Conservation (phyloP, 345 rosid species). For the Murraya paniculata region DNA sequence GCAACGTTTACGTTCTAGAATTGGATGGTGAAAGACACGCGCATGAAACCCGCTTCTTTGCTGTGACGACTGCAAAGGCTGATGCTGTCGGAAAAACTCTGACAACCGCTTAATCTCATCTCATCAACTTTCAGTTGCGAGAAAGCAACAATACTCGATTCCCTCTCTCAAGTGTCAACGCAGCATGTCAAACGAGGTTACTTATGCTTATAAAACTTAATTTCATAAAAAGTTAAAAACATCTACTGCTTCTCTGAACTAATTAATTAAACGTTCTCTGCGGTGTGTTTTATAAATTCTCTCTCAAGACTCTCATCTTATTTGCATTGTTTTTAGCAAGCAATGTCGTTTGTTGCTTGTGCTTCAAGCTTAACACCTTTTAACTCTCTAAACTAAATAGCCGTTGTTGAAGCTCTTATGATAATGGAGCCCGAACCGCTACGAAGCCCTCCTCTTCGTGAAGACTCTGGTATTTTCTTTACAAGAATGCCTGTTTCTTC, state of each 20-base stretch:
- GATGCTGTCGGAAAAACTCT: constrained; percentile 23
- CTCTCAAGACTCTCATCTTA: background rate
- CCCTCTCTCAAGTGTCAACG: background rate
- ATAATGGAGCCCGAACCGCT: constrained; percentile 19
- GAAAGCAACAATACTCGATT: background rate
- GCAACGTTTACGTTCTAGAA: background rate
- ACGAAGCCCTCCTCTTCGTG: background rate
- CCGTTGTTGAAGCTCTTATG: background rate
- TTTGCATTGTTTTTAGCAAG: no score
- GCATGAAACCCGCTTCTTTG: background rate
- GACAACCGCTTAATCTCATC: constrained; percentile 28
- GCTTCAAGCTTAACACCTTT: background rate
- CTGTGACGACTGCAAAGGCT: constrained; percentile 17
- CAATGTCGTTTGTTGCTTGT: background rate
- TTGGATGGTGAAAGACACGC: constrained; percentile 9
- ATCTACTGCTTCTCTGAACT: background rate
- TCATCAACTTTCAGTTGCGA: constrained; percentile 10
- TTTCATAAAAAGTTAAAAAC: background rate
- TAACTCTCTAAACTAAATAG: no score
- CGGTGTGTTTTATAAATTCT: background rate
- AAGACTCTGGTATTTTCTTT: background rate
- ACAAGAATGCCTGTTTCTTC: background rate
- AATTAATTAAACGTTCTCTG: background rate
- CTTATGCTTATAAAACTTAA: background rate
- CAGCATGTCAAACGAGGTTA: background rate